Evolutionary conservation across 1,284 basidiomycete species (phyloP).

Genomic region (Tilletia setariae): DNA sequence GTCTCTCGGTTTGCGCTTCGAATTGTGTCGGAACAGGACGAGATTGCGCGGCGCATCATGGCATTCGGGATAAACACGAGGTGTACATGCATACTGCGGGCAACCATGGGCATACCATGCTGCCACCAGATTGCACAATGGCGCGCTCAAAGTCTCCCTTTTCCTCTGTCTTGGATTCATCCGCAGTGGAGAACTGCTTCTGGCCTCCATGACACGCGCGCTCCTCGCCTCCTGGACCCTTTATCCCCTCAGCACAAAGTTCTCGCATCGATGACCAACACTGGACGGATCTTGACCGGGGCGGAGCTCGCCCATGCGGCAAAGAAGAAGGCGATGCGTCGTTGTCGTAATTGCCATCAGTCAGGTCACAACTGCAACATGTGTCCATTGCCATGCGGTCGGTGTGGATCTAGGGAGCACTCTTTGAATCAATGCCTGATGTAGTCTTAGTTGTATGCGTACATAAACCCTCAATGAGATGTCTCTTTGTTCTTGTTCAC

Average conservation of each 20-base stretch:
- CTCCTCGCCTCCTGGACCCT: slow-evolving; percentile 1
- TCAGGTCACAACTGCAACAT: slow-evolving; percentile 1
- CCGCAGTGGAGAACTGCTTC: slow-evolving; percentile 1
- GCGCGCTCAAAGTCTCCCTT: neutral
- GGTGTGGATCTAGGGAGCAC: neutral
- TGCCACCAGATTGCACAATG: neutral
- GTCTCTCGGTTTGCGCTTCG: slow-evolving; percentile 1
- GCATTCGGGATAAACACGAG: neutral
- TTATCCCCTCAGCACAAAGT: neutral
- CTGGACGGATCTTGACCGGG: slow-evolving; percentile 5
- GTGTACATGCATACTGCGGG: neutral
- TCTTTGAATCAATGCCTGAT: neutral
- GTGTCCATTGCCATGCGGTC: slow-evolving; percentile 1
- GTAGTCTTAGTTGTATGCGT: too few species aligned
- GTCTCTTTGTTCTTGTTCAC: too few species aligned
- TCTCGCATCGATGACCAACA: neutral
- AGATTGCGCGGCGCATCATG: neutral
- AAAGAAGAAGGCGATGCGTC: neutral
- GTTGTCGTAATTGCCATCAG: neutral
- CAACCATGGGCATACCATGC: slow-evolving; percentile 5
- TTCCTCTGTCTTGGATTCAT: neutral
- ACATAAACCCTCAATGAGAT: too few species aligned
- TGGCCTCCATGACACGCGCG: neutral
- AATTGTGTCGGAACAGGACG: neutral
- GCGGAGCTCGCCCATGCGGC: neutral